Evolutionary conservation across 192 early-diverging fungal genomes (phyloP).

Genomic region (Podila epigama): DNA sequence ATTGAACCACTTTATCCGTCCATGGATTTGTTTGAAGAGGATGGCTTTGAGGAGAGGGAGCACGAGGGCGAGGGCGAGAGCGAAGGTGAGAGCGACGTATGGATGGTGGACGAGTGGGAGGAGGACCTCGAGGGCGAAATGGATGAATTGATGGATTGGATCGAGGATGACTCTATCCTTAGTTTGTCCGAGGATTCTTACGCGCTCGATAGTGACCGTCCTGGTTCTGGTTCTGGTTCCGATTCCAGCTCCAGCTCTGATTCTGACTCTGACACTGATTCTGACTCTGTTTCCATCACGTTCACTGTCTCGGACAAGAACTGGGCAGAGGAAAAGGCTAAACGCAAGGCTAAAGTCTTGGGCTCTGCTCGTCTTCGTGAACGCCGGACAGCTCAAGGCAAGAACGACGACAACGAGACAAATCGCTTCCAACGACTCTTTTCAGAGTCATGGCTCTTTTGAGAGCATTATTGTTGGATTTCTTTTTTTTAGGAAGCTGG

Average conservation of each 20-base stretch:
- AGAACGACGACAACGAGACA: conserved; percentile 23
- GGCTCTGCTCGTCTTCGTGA: conserved; percentile 21
- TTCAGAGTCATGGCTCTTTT: conserved; percentile 49
- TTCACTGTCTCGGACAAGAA: neutral
- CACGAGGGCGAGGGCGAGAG: neutral
- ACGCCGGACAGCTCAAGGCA: conserved; percentile 8
- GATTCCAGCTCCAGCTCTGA: too few relatives aligned
- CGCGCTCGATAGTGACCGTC: neutral
- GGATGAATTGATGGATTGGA: conserved; percentile 41
- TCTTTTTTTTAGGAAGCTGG: too few relatives aligned
- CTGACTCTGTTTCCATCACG: too few relatives aligned
- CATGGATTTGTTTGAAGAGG: conserved; percentile 33
- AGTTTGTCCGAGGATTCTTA: neutral
- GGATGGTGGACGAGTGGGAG: conserved; percentile 50
- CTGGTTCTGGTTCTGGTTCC: neutral
- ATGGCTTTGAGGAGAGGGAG: neutral
- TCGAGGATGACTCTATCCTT: conserved; percentile 22
- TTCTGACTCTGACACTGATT: too few relatives aligned
- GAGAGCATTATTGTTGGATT: too few relatives aligned
- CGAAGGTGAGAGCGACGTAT: neutral
- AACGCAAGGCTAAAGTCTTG: neutral
- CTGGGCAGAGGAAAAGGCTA: neutral
- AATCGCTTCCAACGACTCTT: conserved; percentile 29
- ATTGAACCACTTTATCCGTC: conserved; percentile 40
- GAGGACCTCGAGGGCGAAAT: conserved; percentile 48